These are phyloP conservation scores for Fraxinus excelsior DNA, from an alignment of 257 asterid genomes.

Conservation along the genomic window DNA sequence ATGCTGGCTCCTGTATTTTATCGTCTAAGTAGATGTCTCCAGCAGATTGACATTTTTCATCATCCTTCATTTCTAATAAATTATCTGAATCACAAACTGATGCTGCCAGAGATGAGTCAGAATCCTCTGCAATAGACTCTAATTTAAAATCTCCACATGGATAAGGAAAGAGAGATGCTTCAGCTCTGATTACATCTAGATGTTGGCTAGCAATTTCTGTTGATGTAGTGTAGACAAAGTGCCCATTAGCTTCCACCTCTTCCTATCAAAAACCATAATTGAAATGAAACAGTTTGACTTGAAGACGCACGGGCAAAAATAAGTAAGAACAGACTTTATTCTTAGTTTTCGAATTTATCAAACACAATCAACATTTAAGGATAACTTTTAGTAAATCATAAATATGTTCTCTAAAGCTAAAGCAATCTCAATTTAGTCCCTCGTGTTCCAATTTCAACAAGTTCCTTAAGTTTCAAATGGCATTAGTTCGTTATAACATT, in stretches of 20 bases:
- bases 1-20: conserved; percentile 26
- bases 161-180: conserved; percentile 38
- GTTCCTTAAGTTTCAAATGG: too few species aligned
- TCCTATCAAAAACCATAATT: conserved; percentile 39
- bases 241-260: conserved; percentile 38
- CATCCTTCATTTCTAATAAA: conserved; percentile 30
- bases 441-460: too few species aligned
- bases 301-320: conserved; percentile 6
- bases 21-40: conserved; percentile 29
- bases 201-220: conserved; percentile 41
- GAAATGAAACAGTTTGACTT: not conserved
- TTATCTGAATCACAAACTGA: conserved; percentile 40
- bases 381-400: not conserved
- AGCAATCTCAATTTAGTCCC: too few species aligned
- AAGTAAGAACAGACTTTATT: not conserved
- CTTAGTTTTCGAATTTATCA: not conserved
- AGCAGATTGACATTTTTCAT: conserved; percentile 28
- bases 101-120: conserved; percentile 36
- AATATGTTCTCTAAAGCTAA: not conserved
- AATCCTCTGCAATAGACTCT: conserved; percentile 34
- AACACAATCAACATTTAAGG: not conserved
- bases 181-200: conserved; percentile 36
- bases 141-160: conserved; percentile 38
- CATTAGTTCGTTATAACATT: too few species aligned
- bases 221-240: conserved; percentile 37